Conservation (phyloP, 2,329 filamentous ascomycete genomes). For the Pseudogymnoascus sp. region DNA sequence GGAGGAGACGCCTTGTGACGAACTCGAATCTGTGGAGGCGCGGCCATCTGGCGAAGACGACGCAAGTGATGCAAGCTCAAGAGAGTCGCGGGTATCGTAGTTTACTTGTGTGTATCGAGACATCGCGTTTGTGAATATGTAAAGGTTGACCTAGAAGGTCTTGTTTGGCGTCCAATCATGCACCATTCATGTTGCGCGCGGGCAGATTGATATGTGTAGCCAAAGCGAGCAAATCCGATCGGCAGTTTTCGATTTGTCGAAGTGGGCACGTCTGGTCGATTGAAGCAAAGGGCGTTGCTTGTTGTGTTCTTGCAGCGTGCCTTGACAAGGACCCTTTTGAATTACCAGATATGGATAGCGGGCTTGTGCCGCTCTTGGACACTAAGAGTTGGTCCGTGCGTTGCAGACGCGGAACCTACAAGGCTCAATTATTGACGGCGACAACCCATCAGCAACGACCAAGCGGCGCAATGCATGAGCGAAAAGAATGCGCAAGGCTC, state of each 20-base stretch:
- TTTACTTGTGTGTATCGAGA: conserved; percentile 11
- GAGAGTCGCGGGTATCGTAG: conserved; percentile 64
- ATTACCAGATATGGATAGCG: conserved; percentile 9
- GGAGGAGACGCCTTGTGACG: conserved; percentile 80
- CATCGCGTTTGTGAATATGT: conserved; percentile 1
- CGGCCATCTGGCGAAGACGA: conserved; percentile 65
- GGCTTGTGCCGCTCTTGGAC: not conserved
- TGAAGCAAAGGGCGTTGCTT: not conserved
- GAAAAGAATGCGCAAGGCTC: conserved; percentile 8
- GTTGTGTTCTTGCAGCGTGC: conserved; percentile 2
- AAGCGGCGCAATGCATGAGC: conserved; percentile 2
- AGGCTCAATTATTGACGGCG: conserved; percentile 3
- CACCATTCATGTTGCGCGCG: conserved; percentile 9
- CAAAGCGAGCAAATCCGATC: not conserved
- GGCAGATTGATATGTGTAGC: not conserved
- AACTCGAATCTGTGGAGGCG: conserved; percentile 60
- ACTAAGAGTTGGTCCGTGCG: conserved; percentile 5
- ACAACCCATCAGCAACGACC: not conserved
- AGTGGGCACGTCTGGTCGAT: not conserved
- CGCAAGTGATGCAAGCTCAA: conserved; percentile 92
- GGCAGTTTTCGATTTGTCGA: not conserved
- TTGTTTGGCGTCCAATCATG: not conserved
- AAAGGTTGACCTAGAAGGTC: not conserved
- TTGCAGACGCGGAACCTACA: not conserved
- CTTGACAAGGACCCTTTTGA: not conserved